Evolutionary conservation across 441 rosid species (phyloP), one percentile per base, ranked within the genome.

Genomic region (Populus hybrid): DNA sequence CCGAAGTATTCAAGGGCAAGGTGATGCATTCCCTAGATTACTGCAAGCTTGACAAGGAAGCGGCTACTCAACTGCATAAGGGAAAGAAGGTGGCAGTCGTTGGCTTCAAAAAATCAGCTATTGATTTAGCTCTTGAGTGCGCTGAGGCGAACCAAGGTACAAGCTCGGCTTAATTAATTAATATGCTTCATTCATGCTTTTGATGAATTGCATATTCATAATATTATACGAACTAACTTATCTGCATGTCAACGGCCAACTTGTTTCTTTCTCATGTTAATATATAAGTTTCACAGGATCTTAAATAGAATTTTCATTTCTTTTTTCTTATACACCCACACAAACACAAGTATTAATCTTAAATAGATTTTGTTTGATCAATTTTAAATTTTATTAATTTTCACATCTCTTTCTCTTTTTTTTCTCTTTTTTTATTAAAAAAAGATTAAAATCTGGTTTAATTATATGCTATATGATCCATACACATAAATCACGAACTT

Each of bases 71-170:
- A 73, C 85, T 94, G n/a, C 90, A 92, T 50, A 82, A 79, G 66
- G 90, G 84, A n/a, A 92, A 90, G 74, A 93, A 89, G 70, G 93
- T 93, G 16, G 92, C 82, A 0, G 86, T 94, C 65, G 82, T 92
- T 14, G 99, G 99, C 68, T 94, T 73, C 88, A 94, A 87, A 80
- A 94, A 94, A 87, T 94, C 99, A 5, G 99, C 87, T 75, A 94
- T 94, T 35, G 99, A 94, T 87, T 88, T 94, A 82, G 98, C 99
- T 74, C 59, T 89, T 78, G 99, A 94, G 81, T 90, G 98, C 75
- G 94, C 97, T 8, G 73, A 86, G 79, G 94, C 94, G 12, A 94
- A 94, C 79, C 93, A 87, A 93, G 99, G 99, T 94, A 83, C 20
- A 1, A 6, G 6, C 4, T 9, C 12, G 4, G 26, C 10, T 26